Base-by-base conservation (phyloP, 352 stramenopile species). In the Globisporangium parvum region DNA sequence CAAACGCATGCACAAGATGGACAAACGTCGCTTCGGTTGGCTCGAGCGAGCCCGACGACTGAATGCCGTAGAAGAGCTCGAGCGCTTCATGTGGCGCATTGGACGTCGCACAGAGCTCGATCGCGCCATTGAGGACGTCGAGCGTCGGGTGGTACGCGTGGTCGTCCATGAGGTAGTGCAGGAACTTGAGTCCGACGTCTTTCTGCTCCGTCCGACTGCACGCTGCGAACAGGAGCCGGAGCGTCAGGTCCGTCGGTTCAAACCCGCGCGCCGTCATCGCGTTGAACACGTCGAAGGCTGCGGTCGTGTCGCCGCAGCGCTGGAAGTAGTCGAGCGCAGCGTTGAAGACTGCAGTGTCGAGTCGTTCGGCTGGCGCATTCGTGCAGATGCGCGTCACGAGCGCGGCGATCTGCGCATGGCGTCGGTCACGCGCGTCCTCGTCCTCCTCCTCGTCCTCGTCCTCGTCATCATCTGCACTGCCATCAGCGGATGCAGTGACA, bases 251-350 rank as follows among this genome's bases (percentile, higher is more conserved):
- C 31, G 81, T 74, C 2, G 70, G 67, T 23, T 64, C 12, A 51
- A 88, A 66, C 0, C 60, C 65, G 11, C 75, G 63, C 17, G 53
- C 60, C n/a, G 69, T 63, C 77, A 92, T 87, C 17, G 68, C 66
- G 60, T 85, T 80, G 57, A 81, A 88, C 40, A 88, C 46, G 20
- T 76, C 58, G 50, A 88, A 85, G 0, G 66, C 68, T 41, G 57
- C 51, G 15, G 83, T 62, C 8, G 73, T 61, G 14, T 88, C 67
- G n/a, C 71, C 70, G n/a, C 72, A 55, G 15, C 59, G 69, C 17
- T 84, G 69, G 23, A 82, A 82, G 48, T 71, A 87, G 51, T 88
- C 79, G 41, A 92, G 73, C 2, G 67, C 79, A 24, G 79, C 73
- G 54, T 90, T 90, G 35, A 83, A 79, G 26, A 88, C 81, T 18